Base-by-base conservation (phyloP, 164 flowering plant genomes). In the Aristolochia californica region DNA sequence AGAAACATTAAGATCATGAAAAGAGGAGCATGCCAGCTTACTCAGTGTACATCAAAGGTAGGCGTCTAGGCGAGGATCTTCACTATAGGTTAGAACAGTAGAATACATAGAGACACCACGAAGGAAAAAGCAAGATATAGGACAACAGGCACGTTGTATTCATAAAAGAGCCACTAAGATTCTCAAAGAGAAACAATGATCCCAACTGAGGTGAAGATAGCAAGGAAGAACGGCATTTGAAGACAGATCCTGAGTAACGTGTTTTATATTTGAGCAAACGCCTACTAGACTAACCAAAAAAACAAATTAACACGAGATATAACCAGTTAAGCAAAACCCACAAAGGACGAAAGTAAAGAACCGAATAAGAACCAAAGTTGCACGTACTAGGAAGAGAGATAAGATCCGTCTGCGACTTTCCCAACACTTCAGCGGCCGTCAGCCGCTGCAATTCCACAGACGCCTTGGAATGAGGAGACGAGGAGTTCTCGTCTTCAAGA, bases 371-470 rank as follows among this genome's bases (percentile, higher is more conserved):
- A 15, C 18, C 13, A 38, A 23, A 40, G 22, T 23, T 21, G 16
- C n/a, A 69, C 82, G 51, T 71, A 78, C 82, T 78, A 52, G 79
- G 79, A 18, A 75, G 64, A 40, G 71, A 66, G 54, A 22, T 64
- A 54, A 68, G 54, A 64, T 68, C 77, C 71, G 64, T 76, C 22
- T 51, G 61, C 50, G 66, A 54, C 48, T 56, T 61, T 61, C 34
- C 58, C 23, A 66, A 47, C 5, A 27, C 65, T 2, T 43, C 38
- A 48, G 59, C 48, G 57, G 48, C 68, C 22, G 57, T 55, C 27
- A 59, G 23, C 28, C 23, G 55, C 59, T 63, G 64, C 53, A 62
- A 24, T 24, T 68, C 63, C 16, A 52, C 55, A 11, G 63, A 51
- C 13, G 40, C 10, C 40, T 34, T 12, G 9, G 58, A 55, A 15